Percentiles rank a stretch among this genome's conserved stretches.
These are phyloP conservation scores for Candida sp. DNA, from an alignment of 1,139 yeast genomes.

Conservation along the genomic window DNA sequence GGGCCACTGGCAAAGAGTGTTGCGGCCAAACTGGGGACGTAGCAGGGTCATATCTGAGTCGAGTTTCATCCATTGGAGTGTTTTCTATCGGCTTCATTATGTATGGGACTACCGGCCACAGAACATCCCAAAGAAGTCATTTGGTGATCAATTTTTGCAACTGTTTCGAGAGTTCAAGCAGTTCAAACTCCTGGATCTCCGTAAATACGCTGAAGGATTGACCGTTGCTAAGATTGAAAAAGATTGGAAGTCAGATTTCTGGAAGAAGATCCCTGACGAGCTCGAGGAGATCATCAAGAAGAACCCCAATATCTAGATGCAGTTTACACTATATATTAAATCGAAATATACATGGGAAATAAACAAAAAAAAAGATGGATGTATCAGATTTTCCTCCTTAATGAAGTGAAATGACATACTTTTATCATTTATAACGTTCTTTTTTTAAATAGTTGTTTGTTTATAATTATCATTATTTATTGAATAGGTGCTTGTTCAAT, in stretches of 20 bases:
- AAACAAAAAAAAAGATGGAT: conserved; percentile 1
- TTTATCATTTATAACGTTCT: neutral
- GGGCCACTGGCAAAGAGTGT: conserved; percentile 52
- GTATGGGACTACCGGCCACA: conserved; percentile 47
- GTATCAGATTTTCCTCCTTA: neutral
- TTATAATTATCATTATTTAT: conserved; percentile 4
- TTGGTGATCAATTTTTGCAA: conserved; percentile 23
- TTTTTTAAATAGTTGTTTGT: neutral
- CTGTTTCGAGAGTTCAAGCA: conserved; percentile 21
- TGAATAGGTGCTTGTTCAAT: neutral
- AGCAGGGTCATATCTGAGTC: conserved; percentile 49
- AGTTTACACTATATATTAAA: conserved; percentile 15
- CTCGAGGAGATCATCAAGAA: conserved; percentile 19
- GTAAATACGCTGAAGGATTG: conserved; percentile 15
- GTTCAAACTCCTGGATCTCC: conserved; percentile 12
- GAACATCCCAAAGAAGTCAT: conserved; percentile 41
- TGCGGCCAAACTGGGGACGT: conserved; percentile 59
- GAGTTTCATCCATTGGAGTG: conserved; percentile 64
- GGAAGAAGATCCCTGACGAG: conserved; percentile 50
- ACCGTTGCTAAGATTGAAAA: conserved; percentile 23
- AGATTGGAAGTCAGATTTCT: conserved; percentile 25
- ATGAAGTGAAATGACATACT: neutral
- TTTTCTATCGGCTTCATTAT: conserved; percentile 55
- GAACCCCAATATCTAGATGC: conserved; percentile 16
- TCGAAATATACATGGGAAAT: conserved; percentile 12